phyloP scores from a whole-genome alignment of 768 basidiomycete species.

The Trametes cingulata region DNA sequence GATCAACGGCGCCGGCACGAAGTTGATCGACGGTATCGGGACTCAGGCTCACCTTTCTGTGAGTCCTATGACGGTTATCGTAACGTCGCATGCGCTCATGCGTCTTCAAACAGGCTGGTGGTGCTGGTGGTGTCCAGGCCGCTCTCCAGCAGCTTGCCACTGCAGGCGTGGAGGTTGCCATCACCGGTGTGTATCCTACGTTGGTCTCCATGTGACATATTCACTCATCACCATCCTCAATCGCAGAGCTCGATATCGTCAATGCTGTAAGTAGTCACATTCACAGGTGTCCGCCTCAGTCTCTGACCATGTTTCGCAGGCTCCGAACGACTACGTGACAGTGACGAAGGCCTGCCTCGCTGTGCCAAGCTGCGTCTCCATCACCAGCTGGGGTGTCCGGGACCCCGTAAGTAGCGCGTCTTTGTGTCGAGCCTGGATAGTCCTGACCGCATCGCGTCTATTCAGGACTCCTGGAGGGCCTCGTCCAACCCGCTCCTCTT shows the following conservation, averaged over 20 bases:
- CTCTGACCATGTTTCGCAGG: slow-evolving; percentile 1
- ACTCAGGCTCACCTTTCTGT: slow-evolving; percentile 45
- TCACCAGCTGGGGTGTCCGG: slow-evolving; percentile 52
- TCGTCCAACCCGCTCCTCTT: slow-evolving; percentile 46
- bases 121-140: slow-evolving; percentile 42
- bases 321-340: slow-evolving; percentile 44
- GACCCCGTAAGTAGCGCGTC: slow-evolving; percentile 36
- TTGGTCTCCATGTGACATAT: not conserved
- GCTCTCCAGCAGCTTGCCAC: slow-evolving; percentile 48
- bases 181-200: slow-evolving; percentile 39
- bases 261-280: slow-evolving; percentile 30
- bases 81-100: not conserved
- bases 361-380: slow-evolving; percentile 43
- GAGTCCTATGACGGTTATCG: not conserved
- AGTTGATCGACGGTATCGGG: slow-evolving; percentile 51
- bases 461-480: slow-evolving; percentile 50
- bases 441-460: not conserved
- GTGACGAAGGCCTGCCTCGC: slow-evolving; percentile 49
- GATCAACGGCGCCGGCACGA: slow-evolving; percentile 38
- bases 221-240: not conserved
- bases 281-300: not conserved
- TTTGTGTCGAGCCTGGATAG: not conserved
- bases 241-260: slow-evolving; percentile 29
- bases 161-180: slow-evolving; percentile 44
- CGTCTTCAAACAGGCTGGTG: slow-evolving; percentile 34